Evolutionary conservation across 441 rosid species (phyloP), one percentile per base, ranked within the genome.

Genomic region (Lepidium campestre): DNA sequence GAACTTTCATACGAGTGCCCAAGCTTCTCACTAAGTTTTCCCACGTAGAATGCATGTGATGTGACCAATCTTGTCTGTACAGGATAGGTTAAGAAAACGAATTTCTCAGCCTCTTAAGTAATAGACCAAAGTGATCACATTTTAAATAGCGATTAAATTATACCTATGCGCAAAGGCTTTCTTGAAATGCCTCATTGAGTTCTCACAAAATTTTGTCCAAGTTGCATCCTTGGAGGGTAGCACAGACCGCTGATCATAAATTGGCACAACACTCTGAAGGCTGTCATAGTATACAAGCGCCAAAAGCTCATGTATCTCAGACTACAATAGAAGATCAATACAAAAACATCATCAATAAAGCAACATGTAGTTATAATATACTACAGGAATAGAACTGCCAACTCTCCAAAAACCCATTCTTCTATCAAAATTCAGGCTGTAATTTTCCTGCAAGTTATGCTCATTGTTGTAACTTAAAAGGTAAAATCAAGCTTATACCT

Each of bases 231-330:
- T 92, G 53, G 83, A 75, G 47, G 99, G 97, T 68, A 90, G 71
- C 67, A 81, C 75, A 65, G 91, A 85, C 66, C 93, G 86, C 79
- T 92, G 99, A 68, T 95, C 99, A 75, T 84, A 95, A 78, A 84
- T 68, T 37, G 99, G 99, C 37, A 92, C 99, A 80, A 95, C 99
- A 75, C 87, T 90, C 87, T 95, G 99, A 75, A 95, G 89, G 90
- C 97, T 85, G 89, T 95, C 99, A 75, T 95, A 95, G 85, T 85
- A 90, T 52, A 95, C 99, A 70, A 95, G 82, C 19, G 99, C 99
- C 93, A 95, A 78, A 67, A 90, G 72, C 85, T 95, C 98, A 45
- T 90, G 98, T 80, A 90, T 88, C 83, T 95, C 97, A 58, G 96
- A 78, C 99, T 95, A 78, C 61, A 75, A 79, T 61, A 57, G 78